These are phyloP conservation scores for Cryphonectria radicalis DNA, from an alignment of 2,329 filamentous ascomycete genomes.

Conservation along the genomic window DNA sequence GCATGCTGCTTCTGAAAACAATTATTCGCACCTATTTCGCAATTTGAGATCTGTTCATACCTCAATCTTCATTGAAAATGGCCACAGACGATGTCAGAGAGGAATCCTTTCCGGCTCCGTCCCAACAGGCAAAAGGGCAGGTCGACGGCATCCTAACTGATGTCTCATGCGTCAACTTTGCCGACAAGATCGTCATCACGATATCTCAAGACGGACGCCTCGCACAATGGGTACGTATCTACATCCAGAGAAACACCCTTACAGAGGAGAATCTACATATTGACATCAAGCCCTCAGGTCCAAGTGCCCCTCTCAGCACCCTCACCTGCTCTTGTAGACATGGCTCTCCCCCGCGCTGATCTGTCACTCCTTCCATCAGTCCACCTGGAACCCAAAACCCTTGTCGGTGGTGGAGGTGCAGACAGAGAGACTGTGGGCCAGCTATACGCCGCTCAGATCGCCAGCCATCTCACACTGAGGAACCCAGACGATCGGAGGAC, in stretches of 20 bases:
- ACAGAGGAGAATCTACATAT: constrained; percentile 8
- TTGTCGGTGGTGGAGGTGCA: constrained; percentile 81
- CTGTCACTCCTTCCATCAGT: constrained; percentile 70
- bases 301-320: constrained; percentile 78
- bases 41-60: too few relatives aligned
- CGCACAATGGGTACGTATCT: constrained; percentile 80
- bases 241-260: constrained; percentile 29
- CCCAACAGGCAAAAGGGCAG: constrained; percentile 60
- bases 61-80: not conserved
- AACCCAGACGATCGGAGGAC: constrained; percentile 67
- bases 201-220: constrained; percentile 83
- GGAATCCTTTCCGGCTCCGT: constrained; percentile 71
- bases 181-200: constrained; percentile 89
- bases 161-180: constrained; percentile 73
- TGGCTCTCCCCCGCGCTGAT: constrained; percentile 53
- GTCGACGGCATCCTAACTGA: constrained; percentile 75
- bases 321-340: constrained; percentile 66
- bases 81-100: constrained; percentile 40
- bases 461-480: constrained; percentile 74
- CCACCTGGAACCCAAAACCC: constrained; percentile 82
- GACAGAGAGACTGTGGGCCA: constrained; percentile 84
- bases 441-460: constrained; percentile 87
- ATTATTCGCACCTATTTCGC: not conserved
- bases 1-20: not conserved
- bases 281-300: constrained; percentile 54